Evolutionary conservation across 2,329 filamentous ascomycete genomes (phyloP), one percentile per base, ranked within the genome.

Genomic region (Diaporthe velutina): DNA sequence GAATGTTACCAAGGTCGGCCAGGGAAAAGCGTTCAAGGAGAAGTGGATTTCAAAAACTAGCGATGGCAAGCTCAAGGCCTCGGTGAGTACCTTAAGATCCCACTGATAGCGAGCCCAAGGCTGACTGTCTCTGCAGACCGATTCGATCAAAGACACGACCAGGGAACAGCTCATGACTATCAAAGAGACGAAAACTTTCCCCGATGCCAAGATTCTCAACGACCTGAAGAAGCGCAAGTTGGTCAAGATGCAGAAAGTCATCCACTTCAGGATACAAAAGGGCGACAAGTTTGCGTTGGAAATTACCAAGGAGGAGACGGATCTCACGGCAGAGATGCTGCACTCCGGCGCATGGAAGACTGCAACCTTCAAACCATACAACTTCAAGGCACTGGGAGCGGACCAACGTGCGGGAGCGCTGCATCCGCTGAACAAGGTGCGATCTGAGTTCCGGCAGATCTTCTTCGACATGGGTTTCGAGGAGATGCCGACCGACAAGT

Each of bases 401-500:
- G 89, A 91, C 78, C 91, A 92, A 82, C 86, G 88, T 77, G 86
- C 91, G 19, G 91, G 91, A 70, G 89, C 91, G 19, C 84, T 90
- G 81, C 93, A 89, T 82, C 92, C 93, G 81, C 87, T 99, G 79
- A 98, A 95, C 87, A 98, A 98, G 88, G 96, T 98, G 80, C 93
- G 97, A 79, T 91, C 95, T 80, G 97, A 98, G 86, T 98, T 99
- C 90, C 90, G 97, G 74, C 94, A 97, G 82, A 98, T 99, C 83
- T 99, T 99, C 92, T 98, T 99, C 86, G 95, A 98, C 83, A 98
- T 98, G 93, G 97, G 96, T 71, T 99, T 98, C 87, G 93, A 96
- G 81, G 97, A 99, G 88, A 98, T 99, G 97, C 94, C 96, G 19
- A 98, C 96, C 67, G 93, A 94, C 85, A 92, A 94, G 83, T 98